Evolutionary conservation across 805 yeast genomes (phyloP).

Genomic region (Hanseniaspora thailandica): DNA sequence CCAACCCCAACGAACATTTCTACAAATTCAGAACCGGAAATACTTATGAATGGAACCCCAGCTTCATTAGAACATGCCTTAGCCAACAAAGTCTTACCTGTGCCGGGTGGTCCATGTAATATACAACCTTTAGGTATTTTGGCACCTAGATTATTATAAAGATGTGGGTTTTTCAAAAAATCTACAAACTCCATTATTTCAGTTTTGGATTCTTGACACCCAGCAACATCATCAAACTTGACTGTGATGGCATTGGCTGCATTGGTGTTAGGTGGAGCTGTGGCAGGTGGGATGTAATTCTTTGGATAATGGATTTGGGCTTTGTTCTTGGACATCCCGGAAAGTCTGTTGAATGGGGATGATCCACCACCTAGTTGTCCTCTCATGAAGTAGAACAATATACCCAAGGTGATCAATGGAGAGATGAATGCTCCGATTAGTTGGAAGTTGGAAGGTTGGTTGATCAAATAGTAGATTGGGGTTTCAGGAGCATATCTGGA

Average conservation of each 20-base stretch:
- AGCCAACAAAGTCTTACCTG: constrained; percentile 94
- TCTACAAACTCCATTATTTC: constrained; percentile 97
- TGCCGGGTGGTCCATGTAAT: constrained; percentile 96
- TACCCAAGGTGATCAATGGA: constrained; percentile 68
- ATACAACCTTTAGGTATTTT: constrained; percentile 98
- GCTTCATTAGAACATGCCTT: constrained; percentile 99
- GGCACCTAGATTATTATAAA: constrained; percentile 89
- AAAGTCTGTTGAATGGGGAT: constrained; percentile 42
- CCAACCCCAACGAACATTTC: constrained; percentile 99
- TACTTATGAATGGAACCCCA: constrained; percentile 90
- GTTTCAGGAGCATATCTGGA: constrained; percentile 25
- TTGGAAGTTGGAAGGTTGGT: constrained; percentile 52
- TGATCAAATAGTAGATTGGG: constrained; percentile 32
- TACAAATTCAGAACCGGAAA: constrained; percentile 93
- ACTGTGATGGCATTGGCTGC: constrained; percentile 35
- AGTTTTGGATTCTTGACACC: constrained; percentile 90
- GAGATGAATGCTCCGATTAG: constrained; percentile 61
- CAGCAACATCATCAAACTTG: constrained; percentile 90
- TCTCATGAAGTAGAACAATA: constrained; percentile 35
- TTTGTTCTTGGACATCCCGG: constrained; percentile 78
- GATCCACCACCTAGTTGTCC: constrained; percentile 32
- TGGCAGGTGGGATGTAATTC: constrained; percentile 10
- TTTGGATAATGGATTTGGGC: constrained; percentile 33
- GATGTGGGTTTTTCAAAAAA: constrained; percentile 78
- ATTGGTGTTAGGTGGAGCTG: constrained; percentile 9